Evolutionary conservation across 2,329 filamentous ascomycete species (phyloP).

Genomic region (Colletotrichum cuscutae): DNA sequence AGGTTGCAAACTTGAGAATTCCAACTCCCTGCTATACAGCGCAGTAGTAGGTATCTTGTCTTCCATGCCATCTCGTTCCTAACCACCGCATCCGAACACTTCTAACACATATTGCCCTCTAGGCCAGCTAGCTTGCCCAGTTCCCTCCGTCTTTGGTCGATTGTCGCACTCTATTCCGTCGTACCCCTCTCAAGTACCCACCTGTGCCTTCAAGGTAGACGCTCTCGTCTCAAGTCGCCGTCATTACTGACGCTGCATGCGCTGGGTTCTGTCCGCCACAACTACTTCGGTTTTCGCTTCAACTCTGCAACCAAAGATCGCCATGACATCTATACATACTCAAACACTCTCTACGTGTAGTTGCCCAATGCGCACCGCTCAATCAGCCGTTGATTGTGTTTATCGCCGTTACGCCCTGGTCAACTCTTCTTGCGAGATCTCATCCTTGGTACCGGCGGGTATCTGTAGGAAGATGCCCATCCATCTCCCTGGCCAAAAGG

Average conservation of each 20-base stretch:
- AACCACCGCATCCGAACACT: slow-evolving; percentile 22
- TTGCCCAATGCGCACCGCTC: too few relatives aligned
- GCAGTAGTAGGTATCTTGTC: background rate
- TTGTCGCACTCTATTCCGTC: background rate
- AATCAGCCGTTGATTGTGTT: too few relatives aligned
- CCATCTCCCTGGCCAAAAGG: too few relatives aligned
- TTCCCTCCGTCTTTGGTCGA: background rate
- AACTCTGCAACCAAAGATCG: slow-evolving; percentile 3
- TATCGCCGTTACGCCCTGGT: too few relatives aligned
- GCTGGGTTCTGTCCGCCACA: slow-evolving; percentile 13
- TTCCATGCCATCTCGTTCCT: background rate
- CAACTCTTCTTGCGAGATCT: too few relatives aligned
- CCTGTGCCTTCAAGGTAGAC: background rate
- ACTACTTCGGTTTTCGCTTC: background rate
- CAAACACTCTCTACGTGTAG: background rate
- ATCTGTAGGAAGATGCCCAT: too few relatives aligned
- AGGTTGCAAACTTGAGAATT: background rate
- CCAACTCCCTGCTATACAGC: background rate
- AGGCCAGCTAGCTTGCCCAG: background rate
- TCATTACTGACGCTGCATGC: slow-evolving; percentile 8
- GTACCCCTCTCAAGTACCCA: background rate
- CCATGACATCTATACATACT: background rate
- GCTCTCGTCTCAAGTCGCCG: background rate
- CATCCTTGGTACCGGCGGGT: too few relatives aligned
- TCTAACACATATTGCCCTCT: background rate